phyloP scores from a whole-genome alignment of 352 stramenopile genomes.

The Phytophthora agathidicida region DNA sequence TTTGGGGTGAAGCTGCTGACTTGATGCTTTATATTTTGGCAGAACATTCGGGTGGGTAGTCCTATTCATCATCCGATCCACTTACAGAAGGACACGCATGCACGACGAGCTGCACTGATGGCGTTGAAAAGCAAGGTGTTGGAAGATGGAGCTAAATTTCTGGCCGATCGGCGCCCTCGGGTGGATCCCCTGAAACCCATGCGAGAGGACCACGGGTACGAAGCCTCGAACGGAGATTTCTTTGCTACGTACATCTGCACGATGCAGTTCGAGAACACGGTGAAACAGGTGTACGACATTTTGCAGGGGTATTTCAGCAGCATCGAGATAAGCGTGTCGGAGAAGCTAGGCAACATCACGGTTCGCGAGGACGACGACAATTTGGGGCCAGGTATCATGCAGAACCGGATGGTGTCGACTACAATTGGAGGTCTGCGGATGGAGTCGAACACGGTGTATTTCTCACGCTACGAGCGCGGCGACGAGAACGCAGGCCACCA shows the following conservation, averaged over 20 bases:
- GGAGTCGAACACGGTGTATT: slow-evolving; percentile 52
- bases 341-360: slow-evolving; percentile 53
- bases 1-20: not conserved
- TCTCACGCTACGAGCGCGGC: slow-evolving; percentile 37
- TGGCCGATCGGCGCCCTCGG: slow-evolving; percentile 25
- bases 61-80: slow-evolving; percentile 39
- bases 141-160: slow-evolving; percentile 31
- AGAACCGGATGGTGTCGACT: slow-evolving; percentile 47
- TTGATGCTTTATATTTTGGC: slow-evolving; percentile 7
- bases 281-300: slow-evolving; percentile 58
- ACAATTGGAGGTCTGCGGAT: slow-evolving; percentile 34
- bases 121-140: slow-evolving; percentile 36
- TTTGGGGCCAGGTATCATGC: slow-evolving; percentile 34
- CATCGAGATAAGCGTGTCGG: slow-evolving; percentile 59
- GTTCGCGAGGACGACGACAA: slow-evolving; percentile 56
- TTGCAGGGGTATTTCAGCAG: slow-evolving; percentile 40
- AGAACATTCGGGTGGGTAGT: slow-evolving; percentile 42
- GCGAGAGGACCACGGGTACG: slow-evolving; percentile 41
- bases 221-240: slow-evolving; percentile 35
- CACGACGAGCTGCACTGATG: slow-evolving; percentile 21
- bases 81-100: slow-evolving; percentile 27
- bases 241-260: slow-evolving; percentile 32
- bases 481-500: slow-evolving; percentile 15
- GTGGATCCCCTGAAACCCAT: slow-evolving; percentile 38
- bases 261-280: slow-evolving; percentile 43